Base-by-base conservation (phyloP, 2,329 filamentous ascomycete species). In the Aspergillus pseudoglaucus region DNA sequence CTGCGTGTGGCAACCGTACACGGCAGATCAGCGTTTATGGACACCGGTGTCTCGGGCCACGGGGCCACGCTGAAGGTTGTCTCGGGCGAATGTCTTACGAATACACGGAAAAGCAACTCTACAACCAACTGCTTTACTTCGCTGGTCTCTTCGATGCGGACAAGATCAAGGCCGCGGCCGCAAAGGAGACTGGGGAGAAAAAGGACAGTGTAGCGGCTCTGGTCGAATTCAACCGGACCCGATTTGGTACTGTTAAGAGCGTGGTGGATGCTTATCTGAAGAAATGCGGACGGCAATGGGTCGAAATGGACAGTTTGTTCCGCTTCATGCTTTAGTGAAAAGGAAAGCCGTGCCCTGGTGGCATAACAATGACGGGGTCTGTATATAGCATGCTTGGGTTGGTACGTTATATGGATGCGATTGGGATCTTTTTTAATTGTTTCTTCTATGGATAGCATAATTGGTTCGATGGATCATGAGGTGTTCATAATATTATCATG, bases 21-120 rank as follows among this genome's bases (percentile, higher is more conserved):
- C 81, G 91, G 43, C 89, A 95, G 66, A 90, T 97, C 76, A 88
- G 83, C 59, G 93, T 98, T 35, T 95, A 95, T 66, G 93, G 93
- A 41, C 83, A 86, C 51, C 83, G 90, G 44, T 98, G 93, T 65
- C 76, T 97, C 5, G 93, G 93, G 0, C 88, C 91, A 14, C 85
- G 84, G 57, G 90, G 90, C 1, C 83, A 93, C 3, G 91, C 87
- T 0, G 80, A 84, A 47, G 90, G 89, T 47, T 98, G 93, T 66
- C 74, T 84, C 3, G 93, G 93, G 17, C 82, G 82, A 44, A 97
- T 98, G 90, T 75, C 80, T 18, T 96, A 90, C 65, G 90, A 94
- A 71, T 85, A 88, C 62, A 78, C 80, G 1, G 93, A 97, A 72
- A 91, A 93, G 71, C 85, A 86, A 60, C 79, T 97, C 50, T 97